These are phyloP conservation scores for Cinchona pubescens DNA, from an alignment of 257 asterid species.

Conservation along the genomic window DNA sequence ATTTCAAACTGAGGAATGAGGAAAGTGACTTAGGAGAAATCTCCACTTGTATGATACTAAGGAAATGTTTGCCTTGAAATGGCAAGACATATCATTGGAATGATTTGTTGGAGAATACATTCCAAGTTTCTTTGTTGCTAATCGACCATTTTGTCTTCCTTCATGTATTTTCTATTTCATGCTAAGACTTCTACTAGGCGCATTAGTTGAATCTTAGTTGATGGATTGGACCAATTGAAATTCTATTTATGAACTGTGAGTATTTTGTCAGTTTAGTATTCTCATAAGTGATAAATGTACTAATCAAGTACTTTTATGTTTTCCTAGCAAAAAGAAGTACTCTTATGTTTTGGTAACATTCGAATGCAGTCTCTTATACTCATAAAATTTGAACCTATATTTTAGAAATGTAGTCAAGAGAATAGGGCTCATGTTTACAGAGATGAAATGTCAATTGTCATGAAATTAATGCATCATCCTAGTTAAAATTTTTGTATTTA, in stretches of 20 bases:
- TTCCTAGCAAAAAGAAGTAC: no score
- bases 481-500: neutral
- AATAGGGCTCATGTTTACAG: neutral
- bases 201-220: neutral
- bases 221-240: neutral
- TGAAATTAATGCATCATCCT: neutral
- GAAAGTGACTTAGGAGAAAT: neutral
- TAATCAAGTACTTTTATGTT: neutral
- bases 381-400: no score
- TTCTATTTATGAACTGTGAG: neutral
- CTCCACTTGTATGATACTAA: neutral
- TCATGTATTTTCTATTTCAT: no score
- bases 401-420: neutral
- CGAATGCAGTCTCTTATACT: no score
- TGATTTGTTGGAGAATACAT: neutral
- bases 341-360: neutral
- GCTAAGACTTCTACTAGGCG: no score
- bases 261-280: neutral
- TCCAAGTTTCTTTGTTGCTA: neutral
- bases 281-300: neutral
- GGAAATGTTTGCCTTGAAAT: slow-evolving; percentile 1
- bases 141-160: neutral
- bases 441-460: neutral
- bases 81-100: slow-evolving; percentile 3
- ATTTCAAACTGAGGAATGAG: neutral